Percentiles rank a stretch among this genome's conserved stretches.
Evolutionary conservation across 2,329 filamentous ascomycete genomes (phyloP).

Genomic region (Bipolaris gigantea): DNA sequence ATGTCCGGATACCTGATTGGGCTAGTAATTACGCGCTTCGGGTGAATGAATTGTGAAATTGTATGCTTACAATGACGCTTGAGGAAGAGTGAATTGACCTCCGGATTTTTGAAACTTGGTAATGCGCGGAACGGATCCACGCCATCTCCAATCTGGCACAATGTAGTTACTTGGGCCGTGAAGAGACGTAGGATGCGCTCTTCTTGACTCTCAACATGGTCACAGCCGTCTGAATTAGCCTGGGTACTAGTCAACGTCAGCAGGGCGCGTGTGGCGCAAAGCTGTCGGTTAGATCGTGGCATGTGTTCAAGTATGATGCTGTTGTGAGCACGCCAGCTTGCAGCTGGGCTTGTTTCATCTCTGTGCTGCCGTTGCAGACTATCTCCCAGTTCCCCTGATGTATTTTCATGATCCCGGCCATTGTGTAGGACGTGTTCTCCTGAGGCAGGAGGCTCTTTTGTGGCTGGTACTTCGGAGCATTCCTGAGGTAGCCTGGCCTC

Average conservation of each 20-base stretch:
- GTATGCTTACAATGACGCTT: slow-evolving; percentile 20
- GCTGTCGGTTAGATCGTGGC: too few species aligned
- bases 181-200: slow-evolving; percentile 20
- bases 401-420: too few species aligned
- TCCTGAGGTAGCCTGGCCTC: neutral
- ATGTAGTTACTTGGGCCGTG: slow-evolving; percentile 13
- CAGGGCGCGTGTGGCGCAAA: neutral
- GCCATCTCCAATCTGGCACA: slow-evolving; percentile 19
- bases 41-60: neutral
- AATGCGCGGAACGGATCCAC: slow-evolving; percentile 28
- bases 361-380: neutral
- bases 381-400: neutral
- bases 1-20: slow-evolving; percentile 22
- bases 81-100: slow-evolving; percentile 21
- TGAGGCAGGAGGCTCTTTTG: neutral
- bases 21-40: neutral
- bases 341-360: neutral
- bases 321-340: neutral
- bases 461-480: neutral
- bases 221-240: neutral
- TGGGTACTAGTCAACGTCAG: neutral
- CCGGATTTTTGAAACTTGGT: slow-evolving; percentile 23
- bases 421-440: neutral
- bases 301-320: neutral
- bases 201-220: slow-evolving; percentile 9